phyloP scores from a whole-genome alignment of 805 yeast species.

The Metschnikowia santaceciliae region DNA sequence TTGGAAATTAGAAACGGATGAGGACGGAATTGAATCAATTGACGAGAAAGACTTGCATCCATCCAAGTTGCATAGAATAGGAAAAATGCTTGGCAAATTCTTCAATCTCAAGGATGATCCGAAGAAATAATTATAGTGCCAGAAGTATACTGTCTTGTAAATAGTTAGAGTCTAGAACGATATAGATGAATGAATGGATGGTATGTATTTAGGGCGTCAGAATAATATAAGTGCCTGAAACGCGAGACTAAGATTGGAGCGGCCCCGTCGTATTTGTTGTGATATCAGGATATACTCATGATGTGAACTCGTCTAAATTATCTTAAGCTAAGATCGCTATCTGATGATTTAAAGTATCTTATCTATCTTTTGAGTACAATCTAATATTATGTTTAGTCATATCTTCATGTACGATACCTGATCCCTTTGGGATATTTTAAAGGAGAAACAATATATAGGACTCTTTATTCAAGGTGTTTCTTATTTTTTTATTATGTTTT shows the following conservation, averaged over 20 bases:
- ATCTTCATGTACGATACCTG: no score
- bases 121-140: conserved; percentile 5
- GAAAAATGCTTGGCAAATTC: conserved; percentile 54
- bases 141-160: background rate
- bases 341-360: no score
- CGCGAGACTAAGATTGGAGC: background rate
- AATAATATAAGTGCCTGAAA: background rate
- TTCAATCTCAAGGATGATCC: conserved; percentile 42
- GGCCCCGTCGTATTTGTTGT: background rate
- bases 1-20: conserved; percentile 33
- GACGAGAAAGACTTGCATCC: conserved; percentile 43
- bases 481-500: no score
- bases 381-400: no score
- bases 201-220: background rate
- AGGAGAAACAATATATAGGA: no score
- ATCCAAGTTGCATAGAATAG: conserved; percentile 51
- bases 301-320: no score
- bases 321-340: no score
- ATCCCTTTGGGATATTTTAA: no score
- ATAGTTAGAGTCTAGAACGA: background rate
- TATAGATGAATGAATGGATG: background rate
- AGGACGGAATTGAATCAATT: conserved; percentile 19
- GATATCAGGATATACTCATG: no score
- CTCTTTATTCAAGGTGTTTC: no score
- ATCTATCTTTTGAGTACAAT: no score